Base-by-base conservation (phyloP, 352 stramenopile species). In the Sclerospora graminicola region DNA sequence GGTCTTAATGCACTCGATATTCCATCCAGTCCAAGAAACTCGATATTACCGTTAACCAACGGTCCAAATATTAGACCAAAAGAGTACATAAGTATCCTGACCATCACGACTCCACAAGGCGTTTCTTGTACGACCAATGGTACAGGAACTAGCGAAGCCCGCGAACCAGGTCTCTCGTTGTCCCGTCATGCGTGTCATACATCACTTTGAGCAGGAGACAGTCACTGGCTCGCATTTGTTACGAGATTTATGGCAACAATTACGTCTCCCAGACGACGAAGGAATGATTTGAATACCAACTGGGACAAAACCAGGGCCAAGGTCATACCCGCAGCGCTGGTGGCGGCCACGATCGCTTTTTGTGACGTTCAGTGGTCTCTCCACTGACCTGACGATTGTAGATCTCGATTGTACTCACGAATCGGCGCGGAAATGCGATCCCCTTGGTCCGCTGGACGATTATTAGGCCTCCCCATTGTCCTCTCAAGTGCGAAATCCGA, bases 201-300 rank as follows among this genome's bases (percentile, higher is more conserved):
- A 19, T 70, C 67, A 10, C 27, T 69, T 1, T 58, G 58, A 18
- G 33, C 47, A 14, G 33, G 51, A 26, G 52, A 44, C 1, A 74
- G 59, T 29, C 42, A 63, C 63, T 15, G 59, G 61, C 1, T 69
- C 67, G 0, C 76, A 89, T 39, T 59, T 89, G n/a, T 65, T 89
- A 23, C 70, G 74, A 8, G 77, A 89, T 38, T 41, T 89, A 21
- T 89, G 77, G 77, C 77, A 89, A 8, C 77, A 89, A 50, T 39
- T 86, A 2, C 83, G 77, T 38, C 79, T 78, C 35, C 56, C 61
- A 10, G 71, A 89, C 20, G 77, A 86, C 10, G 66, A 81, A 4
- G 50, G 63, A 3, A 24, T 50, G 0, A 52, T 48, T 29, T 47
- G 44, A 1, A 63, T 40, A 23, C 60, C 33, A 23, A 51, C 55